Base-by-base conservation (phyloP, 139 green algal genomes). In the Chlorella sp. region DNA sequence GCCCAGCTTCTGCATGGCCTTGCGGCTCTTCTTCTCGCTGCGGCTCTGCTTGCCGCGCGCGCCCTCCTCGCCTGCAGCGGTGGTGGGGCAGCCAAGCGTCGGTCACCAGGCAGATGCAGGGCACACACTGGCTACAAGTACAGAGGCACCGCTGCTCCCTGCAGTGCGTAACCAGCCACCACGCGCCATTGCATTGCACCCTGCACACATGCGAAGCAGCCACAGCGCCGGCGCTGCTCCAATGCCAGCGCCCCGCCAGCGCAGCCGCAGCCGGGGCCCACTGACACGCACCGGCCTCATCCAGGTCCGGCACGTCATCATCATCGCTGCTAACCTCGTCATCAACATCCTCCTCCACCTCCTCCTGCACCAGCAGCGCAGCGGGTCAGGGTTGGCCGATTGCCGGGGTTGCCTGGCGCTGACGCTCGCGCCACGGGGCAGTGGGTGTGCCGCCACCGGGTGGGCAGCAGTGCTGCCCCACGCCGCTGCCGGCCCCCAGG, bases 1-100 rank as follows among this genome's bases (percentile, higher is more conserved):
- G 84, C 97, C 97, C 32, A 99, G 93, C 95, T 99, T 99, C 89
- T 97, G 93, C 93, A 99, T 97, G 2, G 97, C 97, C 92, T 99
- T 99, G 34, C 97, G 86, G 84, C 90, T 95, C 94, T 99, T 99
- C 95, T 99, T 99, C 90, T 99, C 97, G 38, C 91, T 94, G 51
- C 96, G 93, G 91, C 92, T 98, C 93, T 99, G 96, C 92, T 98
- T 98, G 79, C 92, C 87, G 30, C 94, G 91, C 38, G 86, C 85
- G 70, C 54, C 90, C 24, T 89, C 93, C 43, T 91, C 92, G 38
- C 88, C 87, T 82, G 75, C 79, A 82, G 70, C 51, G 40, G 51
- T 24, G 14, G 16, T 11, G 51, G 13, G 24, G 51, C 51, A 60
- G 51, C 51, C 22, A 16, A 11, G 51, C 51, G 14, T 11, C 51